A percentile compares a stretch with the other conserved stretches of the same genome.
phyloP scores from a whole-genome alignment of 2,329 filamentous ascomycete species.

The Dactylellina drechsleri region DNA sequence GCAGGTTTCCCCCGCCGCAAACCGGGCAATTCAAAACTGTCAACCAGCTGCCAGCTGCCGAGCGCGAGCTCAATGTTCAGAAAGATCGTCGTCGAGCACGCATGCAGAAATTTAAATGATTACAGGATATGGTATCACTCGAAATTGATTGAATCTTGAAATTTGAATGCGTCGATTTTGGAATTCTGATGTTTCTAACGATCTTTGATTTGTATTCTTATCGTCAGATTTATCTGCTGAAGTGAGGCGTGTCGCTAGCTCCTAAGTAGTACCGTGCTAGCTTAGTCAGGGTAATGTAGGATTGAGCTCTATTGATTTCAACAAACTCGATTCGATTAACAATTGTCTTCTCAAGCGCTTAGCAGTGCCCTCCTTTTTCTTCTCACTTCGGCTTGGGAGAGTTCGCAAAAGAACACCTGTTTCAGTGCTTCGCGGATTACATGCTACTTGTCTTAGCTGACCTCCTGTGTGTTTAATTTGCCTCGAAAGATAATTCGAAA shows the following conservation, averaged over 20 bases:
- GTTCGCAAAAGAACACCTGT: background rate
- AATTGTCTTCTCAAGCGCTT: no score
- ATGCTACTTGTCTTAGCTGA: constrained; percentile 4
- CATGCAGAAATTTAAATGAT: no score
- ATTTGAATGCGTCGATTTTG: background rate
- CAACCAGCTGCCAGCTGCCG: constrained; percentile 2
- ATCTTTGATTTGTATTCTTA: constrained; percentile 6
- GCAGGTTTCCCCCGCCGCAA: constrained; percentile 30
- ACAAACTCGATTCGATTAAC: no score
- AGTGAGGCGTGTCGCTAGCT: background rate
- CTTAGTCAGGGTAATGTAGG: no score
- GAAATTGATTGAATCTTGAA: background rate
- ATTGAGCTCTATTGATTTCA: no score
- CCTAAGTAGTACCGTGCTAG: no score
- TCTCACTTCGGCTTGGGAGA: background rate
- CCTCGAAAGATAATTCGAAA: background rate
- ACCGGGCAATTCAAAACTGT: background rate
- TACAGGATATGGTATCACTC: no score
- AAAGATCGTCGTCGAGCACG: no score
- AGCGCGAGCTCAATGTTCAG: no score
- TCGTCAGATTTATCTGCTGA: constrained; percentile 8
- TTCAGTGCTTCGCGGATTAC: background rate
- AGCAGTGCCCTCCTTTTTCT: no score
- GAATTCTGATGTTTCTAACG: background rate
- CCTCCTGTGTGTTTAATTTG: background rate